Percentiles rank a stretch among this genome's conserved stretches.
Evolutionary conservation across 1,284 basidiomycete genomes (phyloP).

Genomic region (Moesziomyces antarcticus): DNA sequence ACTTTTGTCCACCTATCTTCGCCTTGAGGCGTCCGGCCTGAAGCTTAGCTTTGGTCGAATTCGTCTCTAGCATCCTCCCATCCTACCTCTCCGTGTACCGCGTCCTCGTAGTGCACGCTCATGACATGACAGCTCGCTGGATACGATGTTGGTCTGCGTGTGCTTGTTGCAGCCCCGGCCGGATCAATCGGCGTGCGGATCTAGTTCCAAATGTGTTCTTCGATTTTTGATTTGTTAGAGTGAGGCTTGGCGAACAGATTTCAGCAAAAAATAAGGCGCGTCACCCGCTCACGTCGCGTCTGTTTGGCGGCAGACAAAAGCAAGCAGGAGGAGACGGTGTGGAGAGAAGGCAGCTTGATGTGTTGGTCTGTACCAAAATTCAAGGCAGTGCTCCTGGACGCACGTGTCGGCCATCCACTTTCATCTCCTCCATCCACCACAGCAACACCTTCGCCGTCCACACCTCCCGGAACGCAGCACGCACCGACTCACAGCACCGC

Average conservation of each 20-base stretch:
- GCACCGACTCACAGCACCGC: no score
- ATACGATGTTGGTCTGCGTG: neutral
- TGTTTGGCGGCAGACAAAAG: constrained; percentile 2
- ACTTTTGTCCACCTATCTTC: neutral
- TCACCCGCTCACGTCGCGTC: constrained; percentile 23
- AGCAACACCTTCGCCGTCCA: no score
- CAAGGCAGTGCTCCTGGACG: neutral
- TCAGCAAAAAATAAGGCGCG: neutral
- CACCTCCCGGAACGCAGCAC: no score
- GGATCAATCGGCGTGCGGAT: no score
- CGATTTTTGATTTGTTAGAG: constrained; percentile 1
- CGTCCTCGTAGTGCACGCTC: neutral
- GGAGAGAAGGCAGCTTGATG: neutral
- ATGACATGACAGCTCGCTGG: neutral
- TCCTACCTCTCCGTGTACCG: neutral
- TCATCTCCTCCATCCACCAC: neutral
- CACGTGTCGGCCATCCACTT: neutral
- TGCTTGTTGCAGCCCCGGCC: neutral
- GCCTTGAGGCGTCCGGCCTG: neutral
- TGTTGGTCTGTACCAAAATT: neutral
- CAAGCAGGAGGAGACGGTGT: constrained; percentile 1
- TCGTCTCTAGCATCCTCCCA: neutral
- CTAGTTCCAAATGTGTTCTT: no score
- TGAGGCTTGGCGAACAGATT: neutral
- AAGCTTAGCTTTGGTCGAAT: neutral